Percentiles rank a stretch among this genome's conserved stretches.
Evolutionary conservation across 208 protist genomes (phyloP).

Genomic region (Leishmania tarentolae): DNA sequence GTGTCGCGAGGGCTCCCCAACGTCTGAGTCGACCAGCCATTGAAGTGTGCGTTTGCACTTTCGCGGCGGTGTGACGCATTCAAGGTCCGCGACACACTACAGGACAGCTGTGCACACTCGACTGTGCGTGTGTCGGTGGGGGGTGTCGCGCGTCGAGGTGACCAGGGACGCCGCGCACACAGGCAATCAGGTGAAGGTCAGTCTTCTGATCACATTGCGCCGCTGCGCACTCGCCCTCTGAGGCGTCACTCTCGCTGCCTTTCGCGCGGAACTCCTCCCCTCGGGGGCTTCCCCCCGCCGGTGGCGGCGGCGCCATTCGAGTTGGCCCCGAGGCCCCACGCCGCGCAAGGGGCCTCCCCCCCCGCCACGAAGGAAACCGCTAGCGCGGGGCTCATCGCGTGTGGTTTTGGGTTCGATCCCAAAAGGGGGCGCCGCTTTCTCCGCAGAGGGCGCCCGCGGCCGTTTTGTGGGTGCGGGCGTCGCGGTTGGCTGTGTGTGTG

Average conservation of each 20-base stretch:
- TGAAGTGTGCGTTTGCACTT: background rate
- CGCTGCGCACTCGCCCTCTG: background rate
- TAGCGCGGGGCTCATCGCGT: slow-evolving; percentile 97
- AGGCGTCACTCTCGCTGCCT: background rate
- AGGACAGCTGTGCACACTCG: background rate
- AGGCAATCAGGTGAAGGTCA: background rate
- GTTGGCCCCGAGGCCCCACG: too few species aligned
- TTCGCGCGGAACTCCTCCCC: too few species aligned
- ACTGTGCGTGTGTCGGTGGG: too few species aligned
- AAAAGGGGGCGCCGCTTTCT: slow-evolving; percentile 66
- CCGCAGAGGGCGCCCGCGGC: too few species aligned
- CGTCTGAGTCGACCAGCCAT: too few species aligned
- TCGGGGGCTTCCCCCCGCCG: too few species aligned
- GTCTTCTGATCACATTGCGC: background rate
- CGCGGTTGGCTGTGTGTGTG: too few species aligned
- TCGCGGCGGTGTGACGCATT: background rate
- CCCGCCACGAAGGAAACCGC: too few species aligned
- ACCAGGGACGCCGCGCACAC: background rate
- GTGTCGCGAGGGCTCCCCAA: background rate
- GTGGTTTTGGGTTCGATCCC: slow-evolving; percentile 98
- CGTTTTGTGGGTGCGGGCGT: too few species aligned
- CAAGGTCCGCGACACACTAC: background rate
- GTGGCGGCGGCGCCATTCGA: too few species aligned
- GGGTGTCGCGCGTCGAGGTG: background rate
- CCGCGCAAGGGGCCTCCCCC: too few species aligned